Base-by-base conservation (phyloP, 345 rosid genomes). In the Combretum micranthum region DNA sequence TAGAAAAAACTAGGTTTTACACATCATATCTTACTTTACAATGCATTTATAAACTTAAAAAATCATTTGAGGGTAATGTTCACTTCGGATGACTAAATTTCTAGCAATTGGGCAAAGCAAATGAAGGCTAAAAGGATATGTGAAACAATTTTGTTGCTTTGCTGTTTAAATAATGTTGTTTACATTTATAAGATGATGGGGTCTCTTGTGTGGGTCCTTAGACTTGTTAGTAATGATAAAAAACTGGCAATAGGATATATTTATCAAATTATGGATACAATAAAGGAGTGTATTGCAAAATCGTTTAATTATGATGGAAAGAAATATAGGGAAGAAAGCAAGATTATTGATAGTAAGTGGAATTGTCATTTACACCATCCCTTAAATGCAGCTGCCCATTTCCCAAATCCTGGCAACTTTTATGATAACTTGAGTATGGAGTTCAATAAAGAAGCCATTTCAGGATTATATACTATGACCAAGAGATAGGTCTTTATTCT, bases 271-370 rank as follows among this genome's bases (percentile, higher is more conserved):
- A 59, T 66, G 60, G 59, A 62, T 19, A 17, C 3, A 16, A 20
- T 58, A 9, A 62, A 62, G 26, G 52, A 67, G 23, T 56, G 21
- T 0, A 61, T 61, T 17, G 10, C 10, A 2, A 45, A 12, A 1
- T 25, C 68, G 3, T 62, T 63, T 25, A 12, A 21, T 9, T 50
- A 14, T 15, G 52, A 44, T 7, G 19, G 44, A 32, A 14, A 20
- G 0, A 63, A 43, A 42, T 68, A 62, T 22, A 15, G 12, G 22
- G 22, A 26, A 4, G 15, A 57, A 1, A 32, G 51, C 15, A 13
- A 46, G 15, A 56, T 71, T 12, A 71, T 66, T 50, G 71, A 71
- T 48, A 1, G 1, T 0, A 61, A 52, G 13, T 66, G 75, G 53
- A 48, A 66, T 3, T 0, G 0, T 9, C 53, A 61, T 18, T 60